Conservation (phyloP, 2,329 filamentous ascomycete genomes). For the Coniochaeta hoffmannii region DNA sequence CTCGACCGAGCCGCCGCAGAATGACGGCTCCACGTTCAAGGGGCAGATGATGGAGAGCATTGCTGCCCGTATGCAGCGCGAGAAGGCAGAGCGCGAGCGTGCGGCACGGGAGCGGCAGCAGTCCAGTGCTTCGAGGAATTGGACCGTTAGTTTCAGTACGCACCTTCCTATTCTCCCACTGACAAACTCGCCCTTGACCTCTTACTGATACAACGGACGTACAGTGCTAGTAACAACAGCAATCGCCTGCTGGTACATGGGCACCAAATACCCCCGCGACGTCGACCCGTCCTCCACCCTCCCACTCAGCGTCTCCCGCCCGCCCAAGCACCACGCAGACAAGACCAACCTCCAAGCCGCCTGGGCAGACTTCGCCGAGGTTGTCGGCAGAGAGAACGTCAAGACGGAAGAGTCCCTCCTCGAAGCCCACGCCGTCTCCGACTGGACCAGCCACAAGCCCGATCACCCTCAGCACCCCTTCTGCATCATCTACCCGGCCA, state of each 20-base stretch:
- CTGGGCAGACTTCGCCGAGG: constrained; percentile 59
- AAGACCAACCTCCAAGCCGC: constrained; percentile 60
- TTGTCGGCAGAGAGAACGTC: constrained; percentile 58
- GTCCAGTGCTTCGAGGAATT: constrained; percentile 29
- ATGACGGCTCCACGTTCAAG: constrained; percentile 29
- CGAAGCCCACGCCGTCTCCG: constrained; percentile 48
- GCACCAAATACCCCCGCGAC: constrained; percentile 45
- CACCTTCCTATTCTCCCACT: neutral
- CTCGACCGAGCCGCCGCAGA: constrained; percentile 7
- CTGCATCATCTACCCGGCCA: constrained; percentile 67
- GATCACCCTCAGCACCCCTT: constrained; percentile 46
- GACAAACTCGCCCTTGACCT: neutral
- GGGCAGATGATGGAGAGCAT: constrained; percentile 49
- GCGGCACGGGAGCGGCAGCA: constrained; percentile 31
- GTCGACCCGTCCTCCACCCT: constrained; percentile 49
- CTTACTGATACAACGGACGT: no score
- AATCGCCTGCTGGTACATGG: constrained; percentile 49
- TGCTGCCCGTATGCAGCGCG: constrained; percentile 37
- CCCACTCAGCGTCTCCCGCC: constrained; percentile 41
- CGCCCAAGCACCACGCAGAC: constrained; percentile 50
- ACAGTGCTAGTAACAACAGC: constrained; percentile 46
- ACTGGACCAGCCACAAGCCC: constrained; percentile 54
- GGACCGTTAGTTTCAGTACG: constrained; percentile 40
- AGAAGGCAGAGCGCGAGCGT: constrained; percentile 37
- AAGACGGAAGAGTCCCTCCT: constrained; percentile 51